Percentiles rank a stretch among this genome's conserved stretches.
Evolutionary conservation across 345 rosid species (phyloP).

Genomic region (Erodium maritimum): DNA sequence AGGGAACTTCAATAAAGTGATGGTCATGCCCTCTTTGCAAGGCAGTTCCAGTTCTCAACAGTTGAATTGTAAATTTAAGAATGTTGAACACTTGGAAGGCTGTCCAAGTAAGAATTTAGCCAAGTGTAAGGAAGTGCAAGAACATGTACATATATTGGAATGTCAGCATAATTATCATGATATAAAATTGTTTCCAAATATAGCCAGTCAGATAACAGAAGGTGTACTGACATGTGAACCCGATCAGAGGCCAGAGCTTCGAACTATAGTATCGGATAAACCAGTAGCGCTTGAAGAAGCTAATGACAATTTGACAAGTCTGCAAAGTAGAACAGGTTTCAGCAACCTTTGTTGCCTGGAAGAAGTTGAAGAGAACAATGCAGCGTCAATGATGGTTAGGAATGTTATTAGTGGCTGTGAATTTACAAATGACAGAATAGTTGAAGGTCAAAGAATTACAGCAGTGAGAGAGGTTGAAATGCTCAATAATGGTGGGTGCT

Average conservation of each 20-base stretch:
- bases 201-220: background rate
- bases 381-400: constrained; percentile 7
- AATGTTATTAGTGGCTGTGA: constrained; percentile 4
- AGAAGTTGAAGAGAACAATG: constrained; percentile 14
- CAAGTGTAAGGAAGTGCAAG: background rate
- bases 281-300: constrained; percentile 7
- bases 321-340: constrained; percentile 6
- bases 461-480: constrained; percentile 14
- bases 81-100: constrained; percentile 7
- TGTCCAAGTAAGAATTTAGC: constrained; percentile 1
- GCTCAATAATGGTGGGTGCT: constrained; percentile 12
- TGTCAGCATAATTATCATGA: constrained; percentile 1
- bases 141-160: constrained; percentile 1
- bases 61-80: constrained; percentile 8
- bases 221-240: constrained; percentile 14
- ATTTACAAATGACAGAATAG: constrained; percentile 3
- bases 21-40: constrained; percentile 15
- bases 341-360: constrained; percentile 8
- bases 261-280: constrained; percentile 8
- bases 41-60: constrained; percentile 17
- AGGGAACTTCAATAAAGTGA: constrained; percentile 9
- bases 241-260: constrained; percentile 12
- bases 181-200: constrained; percentile 5
- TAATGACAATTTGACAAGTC: constrained; percentile 10
- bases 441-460: constrained; percentile 9